Percentiles rank a stretch among this genome's conserved stretches.
Evolutionary conservation across 495 filamentous ascomycete genomes (phyloP).

Genomic region (Geoglossum glabrum): DNA sequence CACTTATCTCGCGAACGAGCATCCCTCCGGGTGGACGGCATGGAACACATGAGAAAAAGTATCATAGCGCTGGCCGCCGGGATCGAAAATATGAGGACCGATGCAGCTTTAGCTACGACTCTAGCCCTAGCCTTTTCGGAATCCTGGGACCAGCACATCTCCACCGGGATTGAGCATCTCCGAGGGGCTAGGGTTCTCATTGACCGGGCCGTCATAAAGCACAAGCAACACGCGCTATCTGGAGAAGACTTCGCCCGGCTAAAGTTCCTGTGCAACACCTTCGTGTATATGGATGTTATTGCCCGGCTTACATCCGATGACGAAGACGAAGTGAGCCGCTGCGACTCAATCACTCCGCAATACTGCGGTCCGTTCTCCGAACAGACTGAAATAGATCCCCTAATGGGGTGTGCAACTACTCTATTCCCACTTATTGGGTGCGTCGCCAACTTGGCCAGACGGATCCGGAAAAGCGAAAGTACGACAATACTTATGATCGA

Average conservation of each 20-base stretch:
- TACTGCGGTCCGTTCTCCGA: constrained; percentile 22
- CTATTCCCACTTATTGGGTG: constrained; percentile 57
- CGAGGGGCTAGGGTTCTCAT: constrained; percentile 48
- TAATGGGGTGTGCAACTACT: constrained; percentile 54
- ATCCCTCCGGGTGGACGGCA: constrained; percentile 38
- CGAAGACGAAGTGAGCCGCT: constrained; percentile 32
- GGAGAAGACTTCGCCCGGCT: constrained; percentile 32
- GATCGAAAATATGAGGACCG: constrained; percentile 38
- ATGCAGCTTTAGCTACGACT: constrained; percentile 54
- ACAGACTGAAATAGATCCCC: constrained; percentile 44
- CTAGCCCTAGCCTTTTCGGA: constrained; percentile 58
- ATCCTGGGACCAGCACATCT: constrained; percentile 56
- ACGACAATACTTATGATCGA: constrained; percentile 44
- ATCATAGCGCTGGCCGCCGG: constrained; percentile 36
- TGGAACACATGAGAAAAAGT: constrained; percentile 53
- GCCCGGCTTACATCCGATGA: constrained; percentile 50
- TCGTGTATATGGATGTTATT: constrained; percentile 70
- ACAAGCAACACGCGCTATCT: constrained; percentile 16
- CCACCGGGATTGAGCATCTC: constrained; percentile 56
- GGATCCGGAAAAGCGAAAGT: constrained; percentile 32
- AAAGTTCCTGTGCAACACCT: constrained; percentile 56
- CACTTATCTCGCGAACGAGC: constrained; percentile 42
- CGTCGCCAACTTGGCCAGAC: constrained; percentile 46
- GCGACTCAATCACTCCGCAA: constrained; percentile 25
- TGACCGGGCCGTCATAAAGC: constrained; percentile 23